phyloP scores from a whole-genome alignment of 2,329 filamentous ascomycete genomes.

The Pyrenochaeta sp. region DNA sequence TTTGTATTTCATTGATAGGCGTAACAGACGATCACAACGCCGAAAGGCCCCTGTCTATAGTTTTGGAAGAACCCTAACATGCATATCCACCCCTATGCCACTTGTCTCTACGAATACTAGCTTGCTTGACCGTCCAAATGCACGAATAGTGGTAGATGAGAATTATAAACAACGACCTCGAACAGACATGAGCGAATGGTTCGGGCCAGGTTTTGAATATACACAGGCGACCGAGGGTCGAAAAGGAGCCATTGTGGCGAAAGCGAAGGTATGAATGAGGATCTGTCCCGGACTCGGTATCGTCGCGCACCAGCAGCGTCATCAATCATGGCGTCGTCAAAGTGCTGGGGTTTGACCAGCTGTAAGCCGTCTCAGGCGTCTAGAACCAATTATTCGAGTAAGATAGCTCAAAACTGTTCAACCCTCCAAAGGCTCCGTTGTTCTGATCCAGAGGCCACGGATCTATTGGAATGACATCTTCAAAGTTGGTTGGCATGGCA shows the following conservation, averaged over 20 bases:
- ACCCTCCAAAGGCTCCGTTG: slow-evolving; percentile 32
- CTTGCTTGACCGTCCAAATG: slow-evolving; percentile 16
- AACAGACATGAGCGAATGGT: slow-evolving; percentile 26
- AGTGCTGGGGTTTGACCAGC: slow-evolving; percentile 21
- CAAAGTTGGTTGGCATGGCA: slow-evolving; percentile 41
- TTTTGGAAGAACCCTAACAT: slow-evolving; percentile 26
- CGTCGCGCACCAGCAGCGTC: slow-evolving; percentile 45
- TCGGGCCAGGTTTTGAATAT: slow-evolving; percentile 44
- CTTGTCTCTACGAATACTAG: slow-evolving; percentile 29
- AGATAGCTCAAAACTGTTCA: slow-evolving; percentile 35
- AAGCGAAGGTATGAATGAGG: slow-evolving; percentile 29
- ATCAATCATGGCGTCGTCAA: slow-evolving; percentile 49
- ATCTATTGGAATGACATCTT: slow-evolving; percentile 40
- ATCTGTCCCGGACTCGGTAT: slow-evolving; percentile 31
- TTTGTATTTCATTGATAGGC: slow-evolving; percentile 23
- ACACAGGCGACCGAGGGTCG: slow-evolving; percentile 46
- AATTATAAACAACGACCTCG: slow-evolving; percentile 34
- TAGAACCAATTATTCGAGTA: slow-evolving; percentile 45
- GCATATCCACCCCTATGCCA: slow-evolving; percentile 23
- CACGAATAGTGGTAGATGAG: slow-evolving; percentile 11
- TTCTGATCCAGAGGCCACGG: slow-evolving; percentile 44
- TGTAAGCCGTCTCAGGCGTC: slow-evolving; percentile 29
- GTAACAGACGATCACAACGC: slow-evolving; percentile 21
- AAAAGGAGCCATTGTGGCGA: slow-evolving; percentile 28
- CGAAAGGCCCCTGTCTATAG: slow-evolving; percentile 34